These are phyloP conservation scores for Yueomyces sp. DNA, from an alignment of 805 yeast species.

Conservation along the genomic window DNA sequence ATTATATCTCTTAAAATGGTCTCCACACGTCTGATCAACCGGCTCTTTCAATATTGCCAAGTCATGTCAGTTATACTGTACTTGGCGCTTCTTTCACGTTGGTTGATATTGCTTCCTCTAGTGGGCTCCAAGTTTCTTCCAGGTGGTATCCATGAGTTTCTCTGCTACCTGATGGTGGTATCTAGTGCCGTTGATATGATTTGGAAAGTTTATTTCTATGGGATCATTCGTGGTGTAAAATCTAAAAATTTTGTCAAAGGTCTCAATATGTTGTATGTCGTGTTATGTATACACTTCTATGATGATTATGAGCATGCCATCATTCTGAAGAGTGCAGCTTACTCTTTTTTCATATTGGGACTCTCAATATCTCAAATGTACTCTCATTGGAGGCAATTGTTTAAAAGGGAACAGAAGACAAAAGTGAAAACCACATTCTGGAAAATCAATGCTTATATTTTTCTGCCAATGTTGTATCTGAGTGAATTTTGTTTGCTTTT, in stretches of 20 bases:
- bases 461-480: conserved; percentile 15
- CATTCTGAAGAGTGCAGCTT: conserved; percentile 18
- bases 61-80: conserved; percentile 14
- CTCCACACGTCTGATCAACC: conserved; percentile 3
- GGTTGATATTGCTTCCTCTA: conserved; percentile 41
- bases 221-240: conserved; percentile 6
- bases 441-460: conserved; percentile 11
- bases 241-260: conserved; percentile 14
- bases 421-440: conserved; percentile 6
- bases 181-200: conserved; percentile 11
- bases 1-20: no score
- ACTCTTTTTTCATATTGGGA: conserved; percentile 18
- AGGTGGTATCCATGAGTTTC: conserved; percentile 60
- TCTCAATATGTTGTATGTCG: conserved; percentile 18
- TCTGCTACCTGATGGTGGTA: conserved; percentile 19
- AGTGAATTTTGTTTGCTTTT: conserved; percentile 21
- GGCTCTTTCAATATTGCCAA: conserved; percentile 18
- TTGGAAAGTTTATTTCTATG: conserved; percentile 16
- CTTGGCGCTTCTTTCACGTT: conserved; percentile 27
- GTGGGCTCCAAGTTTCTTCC: conserved; percentile 56
- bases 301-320: conserved; percentile 23
- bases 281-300: conserved; percentile 15
- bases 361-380: conserved; percentile 16
- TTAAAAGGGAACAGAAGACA: conserved; percentile 5
- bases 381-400: conserved; percentile 18